Conservation (phyloP, 352 stramenopile species). For the Phytopythium aichiense region DNA sequence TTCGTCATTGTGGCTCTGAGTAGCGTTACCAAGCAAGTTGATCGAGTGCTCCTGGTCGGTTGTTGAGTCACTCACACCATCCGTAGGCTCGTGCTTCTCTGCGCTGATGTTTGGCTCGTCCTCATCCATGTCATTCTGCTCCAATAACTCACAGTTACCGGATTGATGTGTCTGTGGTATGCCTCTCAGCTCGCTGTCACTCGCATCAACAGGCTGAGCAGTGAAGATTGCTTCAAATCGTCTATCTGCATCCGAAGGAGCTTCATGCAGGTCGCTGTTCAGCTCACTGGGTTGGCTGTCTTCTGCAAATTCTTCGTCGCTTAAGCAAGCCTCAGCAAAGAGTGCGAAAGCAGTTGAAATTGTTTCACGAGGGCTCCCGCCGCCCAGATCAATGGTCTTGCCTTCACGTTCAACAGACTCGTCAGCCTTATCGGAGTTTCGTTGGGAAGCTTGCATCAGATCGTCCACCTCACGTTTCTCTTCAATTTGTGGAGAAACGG, state of each 20-base stretch:
- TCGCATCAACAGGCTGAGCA: not conserved
- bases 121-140: not conserved
- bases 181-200: not conserved
- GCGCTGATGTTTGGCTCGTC: not conserved
- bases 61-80: too few relatives aligned
- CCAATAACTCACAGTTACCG: not conserved
- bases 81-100: not conserved
- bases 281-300: not conserved
- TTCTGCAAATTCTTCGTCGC: not conserved
- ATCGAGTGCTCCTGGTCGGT: too few relatives aligned
- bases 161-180: not conserved
- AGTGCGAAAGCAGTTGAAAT: not conserved
- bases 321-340: not conserved
- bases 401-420: too few relatives aligned
- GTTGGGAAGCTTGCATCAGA: not conserved
- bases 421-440: not conserved
- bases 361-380: not conserved
- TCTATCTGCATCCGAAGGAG: not conserved
- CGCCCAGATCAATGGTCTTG: not conserved
- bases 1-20: not conserved
- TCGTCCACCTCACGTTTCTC: not conserved
- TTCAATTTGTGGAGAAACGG: not conserved
- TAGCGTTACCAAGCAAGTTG: too few relatives aligned
- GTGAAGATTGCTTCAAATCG: not conserved
- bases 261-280: not conserved